Base-by-base conservation (phyloP, 2,329 filamentous ascomycete species). In the Cryphonectria naterciae region DNA sequence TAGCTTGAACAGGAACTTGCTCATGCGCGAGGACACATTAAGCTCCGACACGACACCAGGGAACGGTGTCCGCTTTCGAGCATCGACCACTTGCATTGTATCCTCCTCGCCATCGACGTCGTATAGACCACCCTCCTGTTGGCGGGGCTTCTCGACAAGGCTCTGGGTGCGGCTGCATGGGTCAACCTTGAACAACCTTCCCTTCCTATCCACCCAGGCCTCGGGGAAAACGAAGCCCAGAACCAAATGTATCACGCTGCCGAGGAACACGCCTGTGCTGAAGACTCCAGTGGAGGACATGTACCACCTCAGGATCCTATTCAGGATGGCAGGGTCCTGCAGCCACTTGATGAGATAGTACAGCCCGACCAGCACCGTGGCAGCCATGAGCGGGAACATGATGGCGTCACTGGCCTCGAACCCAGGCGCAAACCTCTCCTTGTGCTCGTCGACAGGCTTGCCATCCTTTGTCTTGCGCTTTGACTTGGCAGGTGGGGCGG, bases 321-420 rank as follows among this genome's bases (percentile, higher is more conserved):
- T 98, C 76, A 98, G 82, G 32, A 97, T 83, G 15, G 90, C 85
- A 0, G 94, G 91, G 77, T 97, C 93, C 74, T 95, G 86, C 69
- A 98, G 88, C 87, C 92, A 96, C 79, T 97, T 94, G 78, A 98
- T 94, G 72, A 97, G 85, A 76, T 95, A 91, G 83, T 98, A 98
- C 17, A 98, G 85, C 6, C 89, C 89, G 58, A 80, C 86, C 11
- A 98, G 87, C 1, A 91, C 89, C 13, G 85, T 77, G 1, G 90
- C 93, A 7, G 94, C 95, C 68, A 94, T 84, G 43, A 98, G 75
- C 1, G 95, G 96, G 74, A 98, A 93, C 76, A 97, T 80, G 75
- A 98, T 88, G 64, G 94, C 95, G 80, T 98, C 95, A 0, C 88
- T 90, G 1, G 92, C 90, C 11, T 90, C 86, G 67, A 97, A 81